phyloP scores from a whole-genome alignment of 2,329 filamentous ascomycete species.

The Diaporthe nobilis region DNA sequence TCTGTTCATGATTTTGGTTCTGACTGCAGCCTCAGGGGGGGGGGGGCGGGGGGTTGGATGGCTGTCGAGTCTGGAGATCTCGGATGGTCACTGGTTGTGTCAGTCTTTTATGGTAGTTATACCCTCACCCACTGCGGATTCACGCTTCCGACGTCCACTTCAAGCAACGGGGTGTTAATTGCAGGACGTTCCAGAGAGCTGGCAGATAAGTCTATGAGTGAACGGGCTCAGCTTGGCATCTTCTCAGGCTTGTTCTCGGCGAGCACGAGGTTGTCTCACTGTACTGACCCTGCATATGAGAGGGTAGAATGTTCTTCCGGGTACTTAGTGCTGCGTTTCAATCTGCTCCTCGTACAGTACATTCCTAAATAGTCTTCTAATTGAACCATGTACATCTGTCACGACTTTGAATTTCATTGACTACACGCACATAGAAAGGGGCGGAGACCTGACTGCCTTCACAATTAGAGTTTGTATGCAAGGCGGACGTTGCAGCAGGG shows the following conservation, averaged over 20 bases:
- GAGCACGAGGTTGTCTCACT: no score
- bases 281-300: background rate
- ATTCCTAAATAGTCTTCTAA: background rate
- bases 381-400: no score
- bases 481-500: slow-evolving; percentile 18
- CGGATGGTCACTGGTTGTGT: background rate
- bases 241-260: background rate
- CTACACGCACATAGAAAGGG: background rate
- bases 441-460: background rate
- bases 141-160: background rate
- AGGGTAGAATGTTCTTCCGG: background rate
- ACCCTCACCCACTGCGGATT: background rate
- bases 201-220: background rate
- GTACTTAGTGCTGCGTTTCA: background rate
- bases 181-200: background rate
- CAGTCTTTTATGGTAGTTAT: no score
- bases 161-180: background rate
- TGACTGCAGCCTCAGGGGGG: background rate
- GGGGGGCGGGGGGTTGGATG: background rate
- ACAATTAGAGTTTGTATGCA: background rate
- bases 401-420: background rate
- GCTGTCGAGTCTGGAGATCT: background rate
- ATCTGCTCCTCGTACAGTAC: background rate
- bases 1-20: background rate
- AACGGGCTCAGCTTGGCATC: background rate